These are phyloP conservation scores for Fusarium nygamai DNA, from an alignment of 2,329 filamentous ascomycete genomes.

Conservation along the genomic window DNA sequence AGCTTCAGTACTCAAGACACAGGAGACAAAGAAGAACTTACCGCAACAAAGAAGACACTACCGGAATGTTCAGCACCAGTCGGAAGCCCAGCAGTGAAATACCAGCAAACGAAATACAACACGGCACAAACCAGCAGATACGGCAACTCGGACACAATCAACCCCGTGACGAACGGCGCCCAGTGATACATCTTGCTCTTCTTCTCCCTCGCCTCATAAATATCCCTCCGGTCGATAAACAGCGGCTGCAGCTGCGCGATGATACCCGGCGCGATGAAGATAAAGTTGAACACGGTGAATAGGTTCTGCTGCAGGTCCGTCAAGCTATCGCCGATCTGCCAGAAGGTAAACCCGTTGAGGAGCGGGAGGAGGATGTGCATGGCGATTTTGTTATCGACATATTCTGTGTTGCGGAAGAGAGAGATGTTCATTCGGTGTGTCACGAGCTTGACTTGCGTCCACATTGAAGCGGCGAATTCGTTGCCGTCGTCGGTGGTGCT, in stretches of 20 bases:
- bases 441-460: constrained; percentile 70
- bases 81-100: constrained; percentile 65
- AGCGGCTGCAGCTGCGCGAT: constrained; percentile 59
- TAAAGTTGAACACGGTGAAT: constrained; percentile 71
- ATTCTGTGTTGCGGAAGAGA: constrained; percentile 74
- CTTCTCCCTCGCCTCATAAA: constrained; percentile 60
- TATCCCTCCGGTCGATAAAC: constrained; percentile 57
- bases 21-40: constrained; percentile 34
- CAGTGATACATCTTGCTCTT: constrained; percentile 66
- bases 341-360: constrained; percentile 71
- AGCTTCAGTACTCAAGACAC: background rate
- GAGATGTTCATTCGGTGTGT: constrained; percentile 69
- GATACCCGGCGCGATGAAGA: constrained; percentile 68
- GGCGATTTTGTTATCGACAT: constrained; percentile 70
- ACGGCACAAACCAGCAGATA: constrained; percentile 56
- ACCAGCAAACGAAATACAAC: constrained; percentile 65
- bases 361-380: constrained; percentile 64
- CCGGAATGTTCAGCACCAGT: constrained; percentile 56
- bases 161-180: constrained; percentile 66
- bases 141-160: constrained; percentile 59
- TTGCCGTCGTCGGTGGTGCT: constrained; percentile 61
- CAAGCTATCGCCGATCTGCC: constrained; percentile 63
- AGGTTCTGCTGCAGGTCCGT: constrained; percentile 64
- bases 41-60: constrained; percentile 62
- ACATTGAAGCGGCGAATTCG: constrained; percentile 77